Percentiles rank a stretch among this genome's conserved stretches.
These are phyloP conservation scores for Cyberlindnera meyerae DNA, from an alignment of 805 yeast genomes.

Conservation along the genomic window DNA sequence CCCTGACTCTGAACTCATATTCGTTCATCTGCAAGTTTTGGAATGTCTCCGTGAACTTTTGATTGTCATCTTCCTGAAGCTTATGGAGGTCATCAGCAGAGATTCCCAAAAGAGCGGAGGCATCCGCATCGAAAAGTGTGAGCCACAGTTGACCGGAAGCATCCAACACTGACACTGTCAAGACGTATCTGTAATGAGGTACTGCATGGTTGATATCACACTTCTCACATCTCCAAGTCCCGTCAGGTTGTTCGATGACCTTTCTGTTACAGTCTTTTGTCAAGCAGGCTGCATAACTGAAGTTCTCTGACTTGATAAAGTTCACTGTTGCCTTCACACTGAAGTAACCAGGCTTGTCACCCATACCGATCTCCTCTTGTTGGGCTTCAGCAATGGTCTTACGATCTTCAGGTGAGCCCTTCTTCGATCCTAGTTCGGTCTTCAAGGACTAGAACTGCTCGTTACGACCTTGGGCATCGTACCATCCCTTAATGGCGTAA, in stretches of 20 bases:
- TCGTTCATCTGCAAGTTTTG: conserved; percentile 58
- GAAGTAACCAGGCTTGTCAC: conserved; percentile 78
- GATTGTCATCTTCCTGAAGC: conserved; percentile 42
- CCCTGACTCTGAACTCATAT: conserved; percentile 70
- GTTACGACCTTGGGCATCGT: conserved; percentile 67
- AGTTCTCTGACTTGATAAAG: conserved; percentile 65
- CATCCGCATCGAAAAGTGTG: conserved; percentile 83
- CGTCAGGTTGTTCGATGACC: conserved; percentile 66
- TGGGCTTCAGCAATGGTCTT: conserved; percentile 63
- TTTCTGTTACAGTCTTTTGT: conserved; percentile 77
- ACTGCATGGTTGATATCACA: conserved; percentile 66
- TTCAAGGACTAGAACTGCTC: conserved; percentile 60
- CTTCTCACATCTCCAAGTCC: conserved; percentile 90
- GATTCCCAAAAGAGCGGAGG: conserved; percentile 58
- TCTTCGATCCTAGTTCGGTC: conserved; percentile 40
- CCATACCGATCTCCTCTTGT: conserved; percentile 62
- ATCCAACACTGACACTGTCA: conserved; percentile 76
- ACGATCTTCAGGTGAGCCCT: conserved; percentile 47
- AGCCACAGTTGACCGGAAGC: conserved; percentile 81
- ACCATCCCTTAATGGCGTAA: conserved; percentile 90
- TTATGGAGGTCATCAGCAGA: conserved; percentile 53
- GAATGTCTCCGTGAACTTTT: conserved; percentile 41
- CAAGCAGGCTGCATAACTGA: conserved; percentile 87
- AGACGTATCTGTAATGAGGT: conserved; percentile 76
- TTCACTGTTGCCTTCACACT: conserved; percentile 68